Conservation (phyloP, 2,329 filamentous ascomycete genomes). For the Xylaria sp. region DNA sequence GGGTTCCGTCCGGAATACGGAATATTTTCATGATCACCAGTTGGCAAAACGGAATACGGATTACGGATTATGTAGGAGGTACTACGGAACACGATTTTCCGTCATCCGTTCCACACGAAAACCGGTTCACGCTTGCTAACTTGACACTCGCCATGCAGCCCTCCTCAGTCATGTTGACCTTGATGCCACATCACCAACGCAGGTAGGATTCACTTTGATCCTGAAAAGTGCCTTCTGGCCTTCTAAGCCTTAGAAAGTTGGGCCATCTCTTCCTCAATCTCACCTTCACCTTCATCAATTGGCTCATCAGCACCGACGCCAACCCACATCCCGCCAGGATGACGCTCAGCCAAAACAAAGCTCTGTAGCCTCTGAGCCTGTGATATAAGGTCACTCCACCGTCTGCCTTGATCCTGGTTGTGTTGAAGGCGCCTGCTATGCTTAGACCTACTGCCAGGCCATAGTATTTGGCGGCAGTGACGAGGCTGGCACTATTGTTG, state of each 20-base stretch:
- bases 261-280: background rate
- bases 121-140: no score
- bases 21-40: no score
- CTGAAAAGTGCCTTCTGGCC: no score
- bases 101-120: no score
- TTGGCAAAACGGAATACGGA: background rate
- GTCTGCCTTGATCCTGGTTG: conserved; percentile 28
- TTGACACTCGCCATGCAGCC: no score
- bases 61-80: no score
- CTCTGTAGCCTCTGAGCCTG: conserved; percentile 24
- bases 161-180: no score
- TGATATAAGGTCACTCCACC: conserved; percentile 9
- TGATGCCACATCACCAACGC: no score
- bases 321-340: conserved; percentile 23
- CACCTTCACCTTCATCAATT: conserved; percentile 6
- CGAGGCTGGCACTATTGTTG: conserved; percentile 21
- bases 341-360: conserved; percentile 23
- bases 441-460: conserved; percentile 61
- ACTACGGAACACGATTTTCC: no score
- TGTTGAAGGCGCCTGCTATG: conserved; percentile 59
- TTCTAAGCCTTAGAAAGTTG: no score
- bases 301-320: conserved; percentile 14
- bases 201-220: no score
- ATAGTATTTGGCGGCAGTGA: conserved; percentile 59
- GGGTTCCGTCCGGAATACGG: background rate